Conservation (phyloP, 2,329 filamentous ascomycete species). For the Diaporthe longicolla region DNA sequence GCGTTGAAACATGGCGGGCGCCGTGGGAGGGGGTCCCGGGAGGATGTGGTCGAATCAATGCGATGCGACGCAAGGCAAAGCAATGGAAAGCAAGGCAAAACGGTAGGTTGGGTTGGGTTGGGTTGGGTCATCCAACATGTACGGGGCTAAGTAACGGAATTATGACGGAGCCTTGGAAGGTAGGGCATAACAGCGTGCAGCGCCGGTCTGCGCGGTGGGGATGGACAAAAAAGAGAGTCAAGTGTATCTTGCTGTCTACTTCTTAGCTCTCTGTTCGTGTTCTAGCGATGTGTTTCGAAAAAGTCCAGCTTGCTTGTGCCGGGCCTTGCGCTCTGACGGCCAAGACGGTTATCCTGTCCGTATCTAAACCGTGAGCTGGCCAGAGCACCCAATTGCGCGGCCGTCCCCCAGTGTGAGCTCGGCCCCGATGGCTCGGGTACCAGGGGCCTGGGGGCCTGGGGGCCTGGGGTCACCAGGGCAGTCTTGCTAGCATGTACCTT, state of each 20-base stretch:
- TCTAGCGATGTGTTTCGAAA: slow-evolving; percentile 34
- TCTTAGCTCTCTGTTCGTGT: background rate
- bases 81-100: slow-evolving; percentile 6
- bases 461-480: too few species aligned
- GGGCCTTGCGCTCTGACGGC: slow-evolving; percentile 26
- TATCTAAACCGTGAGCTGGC: slow-evolving; percentile 32
- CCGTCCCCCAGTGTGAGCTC: slow-evolving; percentile 18
- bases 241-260: background rate
- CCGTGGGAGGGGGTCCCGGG: background rate
- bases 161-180: slow-evolving; percentile 3
- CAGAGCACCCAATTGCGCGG: slow-evolving; percentile 20
- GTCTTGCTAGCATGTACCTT: background rate
- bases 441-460: background rate
- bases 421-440: slow-evolving; percentile 23
- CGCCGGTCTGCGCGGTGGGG: slow-evolving; percentile 9
- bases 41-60: background rate
- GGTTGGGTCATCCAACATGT: background rate
- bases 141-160: background rate
- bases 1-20: slow-evolving; percentile 65
- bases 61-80: background rate
- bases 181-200: slow-evolving; percentile 28
- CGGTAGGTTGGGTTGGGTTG: background rate
- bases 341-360: slow-evolving; percentile 20
- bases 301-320: slow-evolving; percentile 21
- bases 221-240: background rate